These are phyloP conservation scores for Hypoxylon perforatum DNA, from an alignment of 495 filamentous ascomycete genomes.

Conservation along the genomic window DNA sequence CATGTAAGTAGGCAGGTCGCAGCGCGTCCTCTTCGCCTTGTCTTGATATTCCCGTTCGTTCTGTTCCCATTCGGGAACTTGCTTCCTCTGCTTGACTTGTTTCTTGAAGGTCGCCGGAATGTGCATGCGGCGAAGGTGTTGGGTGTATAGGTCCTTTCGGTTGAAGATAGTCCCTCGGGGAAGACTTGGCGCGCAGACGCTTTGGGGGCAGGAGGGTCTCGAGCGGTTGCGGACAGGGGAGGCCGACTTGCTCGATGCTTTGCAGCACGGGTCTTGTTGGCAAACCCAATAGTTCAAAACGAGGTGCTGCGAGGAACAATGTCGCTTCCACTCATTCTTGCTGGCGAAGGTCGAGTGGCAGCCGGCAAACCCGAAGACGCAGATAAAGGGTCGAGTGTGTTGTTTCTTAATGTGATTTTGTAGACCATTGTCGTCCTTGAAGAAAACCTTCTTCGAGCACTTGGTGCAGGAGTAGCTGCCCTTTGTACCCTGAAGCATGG, in stretches of 20 bases:
- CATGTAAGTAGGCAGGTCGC: slow-evolving; percentile 69
- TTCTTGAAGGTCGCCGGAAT: slow-evolving; percentile 57
- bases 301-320: slow-evolving; percentile 84
- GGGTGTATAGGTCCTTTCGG: slow-evolving; percentile 91
- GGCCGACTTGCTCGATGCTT: slow-evolving; percentile 44
- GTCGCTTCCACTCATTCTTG: slow-evolving; percentile 78
- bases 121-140: slow-evolving; percentile 91
- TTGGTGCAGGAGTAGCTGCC: slow-evolving; percentile 36
- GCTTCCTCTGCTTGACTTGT: slow-evolving; percentile 50
- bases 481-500: slow-evolving; percentile 41
- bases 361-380: slow-evolving; percentile 69
- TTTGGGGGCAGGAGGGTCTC: slow-evolving; percentile 40
- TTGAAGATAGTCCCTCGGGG: slow-evolving; percentile 78
- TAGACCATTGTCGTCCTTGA: slow-evolving; percentile 52
- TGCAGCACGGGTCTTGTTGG: slow-evolving; percentile 70
- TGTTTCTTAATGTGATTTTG: slow-evolving; percentile 63
- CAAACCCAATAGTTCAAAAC: slow-evolving; percentile 84
- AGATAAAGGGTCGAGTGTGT: slow-evolving; percentile 75
- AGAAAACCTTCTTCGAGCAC: slow-evolving; percentile 45
- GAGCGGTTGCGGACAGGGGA: slow-evolving; percentile 29
- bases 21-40: slow-evolving; percentile 68
- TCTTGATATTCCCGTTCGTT: slow-evolving; percentile 61
- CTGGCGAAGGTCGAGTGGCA: slow-evolving; percentile 40
- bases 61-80: slow-evolving; percentile 53
- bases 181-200: slow-evolving; percentile 29